Percentiles rank a stretch among this genome's conserved stretches.
Evolutionary conservation across 176 grass and related monocot genomes (phyloP).

Genomic region (Aegilops tauschii): DNA sequence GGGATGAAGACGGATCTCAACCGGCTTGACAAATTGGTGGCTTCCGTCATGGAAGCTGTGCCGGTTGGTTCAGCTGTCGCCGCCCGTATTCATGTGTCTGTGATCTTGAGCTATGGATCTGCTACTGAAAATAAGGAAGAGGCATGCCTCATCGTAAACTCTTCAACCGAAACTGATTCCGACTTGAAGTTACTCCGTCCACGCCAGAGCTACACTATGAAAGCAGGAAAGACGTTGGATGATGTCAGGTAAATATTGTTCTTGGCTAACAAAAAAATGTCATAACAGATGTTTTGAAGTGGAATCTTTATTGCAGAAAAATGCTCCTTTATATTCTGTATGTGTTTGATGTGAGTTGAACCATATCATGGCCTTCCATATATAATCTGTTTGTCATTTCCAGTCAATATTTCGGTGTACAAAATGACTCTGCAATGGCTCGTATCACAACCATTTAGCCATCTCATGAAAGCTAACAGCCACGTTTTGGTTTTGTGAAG

Average conservation of each 20-base stretch:
- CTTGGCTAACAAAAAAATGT: background rate
- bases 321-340: background rate
- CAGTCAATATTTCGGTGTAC: background rate
- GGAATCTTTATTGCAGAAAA: background rate
- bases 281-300: background rate
- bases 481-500: background rate
- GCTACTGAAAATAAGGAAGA: constrained; percentile 40
- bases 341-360: background rate
- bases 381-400: background rate
- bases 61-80: constrained; percentile 49
- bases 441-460: background rate
- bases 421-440: background rate
- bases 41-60: constrained; percentile 49
- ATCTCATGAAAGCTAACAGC: too few relatives aligned
- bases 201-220: constrained; percentile 89
- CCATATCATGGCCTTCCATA: background rate
- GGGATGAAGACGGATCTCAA: constrained; percentile 51
- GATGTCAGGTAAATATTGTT: constrained; percentile 61
- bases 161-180: constrained; percentile 45
- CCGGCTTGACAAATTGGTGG: constrained; percentile 67
- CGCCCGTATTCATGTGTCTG: constrained; percentile 61
- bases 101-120: constrained; percentile 74
- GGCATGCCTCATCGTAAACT: constrained; percentile 31
- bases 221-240: constrained; percentile 61
- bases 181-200: constrained; percentile 70